Base-by-base conservation (phyloP, 345 rosid genomes). In the Eucalyptus regnans region DNA sequence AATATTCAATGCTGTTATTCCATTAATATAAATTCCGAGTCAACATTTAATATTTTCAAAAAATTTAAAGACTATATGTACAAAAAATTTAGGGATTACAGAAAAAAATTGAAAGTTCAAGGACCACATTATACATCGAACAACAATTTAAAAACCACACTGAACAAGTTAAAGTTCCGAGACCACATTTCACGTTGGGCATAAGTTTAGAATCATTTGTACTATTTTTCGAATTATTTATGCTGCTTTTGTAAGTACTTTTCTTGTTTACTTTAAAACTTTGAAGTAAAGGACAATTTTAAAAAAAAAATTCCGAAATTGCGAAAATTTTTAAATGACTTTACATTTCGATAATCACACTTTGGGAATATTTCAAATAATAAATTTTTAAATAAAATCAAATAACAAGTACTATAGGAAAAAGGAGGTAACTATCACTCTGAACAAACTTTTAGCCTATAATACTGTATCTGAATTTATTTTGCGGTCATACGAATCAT, bases 121-220 rank as follows among this genome's bases (percentile, higher is more conserved):
- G 8, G 2, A 60, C 1, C 33, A 1, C 8, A 27, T 60, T 60
- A 5, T 58, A 25, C 5, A 25, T 58, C n/a, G 14, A 0, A 52
- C 2, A 3, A 52, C 9, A 20, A 52, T 52, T 52, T 20, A 52
- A 1, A 1, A 52, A 52, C 8, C 2, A 52, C 20, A 52, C 2
- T 20, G 5, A 8, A 18, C 3, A 58, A 58, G 9, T 58, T 58
- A 58, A 11, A 58, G 64, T 25, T 58, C 1, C 2, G 3, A 1
- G n/a, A 27, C 2, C 7, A 25, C 7, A 7, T 5, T 58, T 9
- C n/a, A 11, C n/a, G 1, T 58, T 23, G 2, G 7, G 64, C 9
- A 20, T 52, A 52, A 52, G 58, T 52, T 9, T 52, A 18, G 4
- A 52, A 52, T 52, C 56, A 52, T 52, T 7, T 20, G 58, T 20